These are phyloP conservation scores for Papilionanthe hybrid DNA, from an alignment of 116 monocot species.

Conservation along the genomic window DNA sequence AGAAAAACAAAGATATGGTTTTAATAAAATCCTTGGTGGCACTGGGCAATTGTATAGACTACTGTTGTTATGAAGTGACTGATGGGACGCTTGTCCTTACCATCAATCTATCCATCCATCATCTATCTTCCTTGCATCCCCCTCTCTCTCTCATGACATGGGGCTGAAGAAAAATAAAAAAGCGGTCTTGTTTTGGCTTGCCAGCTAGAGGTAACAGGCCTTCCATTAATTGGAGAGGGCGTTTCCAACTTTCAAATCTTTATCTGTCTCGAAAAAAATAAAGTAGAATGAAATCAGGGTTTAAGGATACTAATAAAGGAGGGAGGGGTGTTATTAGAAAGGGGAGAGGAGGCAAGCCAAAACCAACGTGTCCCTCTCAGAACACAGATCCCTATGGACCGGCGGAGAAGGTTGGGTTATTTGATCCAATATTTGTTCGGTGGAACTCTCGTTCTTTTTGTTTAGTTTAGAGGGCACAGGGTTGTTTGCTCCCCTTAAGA, in stretches of 20 bases:
- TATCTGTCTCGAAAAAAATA: background rate
- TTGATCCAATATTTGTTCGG: slow-evolving; percentile 46
- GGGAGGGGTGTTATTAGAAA: background rate
- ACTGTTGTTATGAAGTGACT: slow-evolving; percentile 73
- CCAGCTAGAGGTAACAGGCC: slow-evolving; percentile 1
- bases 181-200: slow-evolving; percentile 35
- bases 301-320: slow-evolving; percentile 17
- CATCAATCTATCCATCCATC: slow-evolving; percentile 52
- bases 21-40: slow-evolving; percentile 6
- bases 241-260: slow-evolving; percentile 3
- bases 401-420: slow-evolving; percentile 16
- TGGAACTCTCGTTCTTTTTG: slow-evolving; percentile 61
- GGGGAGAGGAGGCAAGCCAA: slow-evolving; percentile 20
- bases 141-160: slow-evolving; percentile 35
- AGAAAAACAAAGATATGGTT: slow-evolving; percentile 1
- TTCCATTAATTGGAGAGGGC: background rate
- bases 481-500: background rate
- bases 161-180: slow-evolving; percentile 14
- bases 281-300: slow-evolving; percentile 11
- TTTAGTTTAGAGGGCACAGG: slow-evolving; percentile 15
- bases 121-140: too few species aligned
- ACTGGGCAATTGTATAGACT: slow-evolving; percentile 1
- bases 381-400: slow-evolving; percentile 89
- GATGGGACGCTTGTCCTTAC: slow-evolving; percentile 66
- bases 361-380: slow-evolving; percentile 40